Conservation (phyloP, 129 eudicot species). For the Centella asiatica region DNA sequence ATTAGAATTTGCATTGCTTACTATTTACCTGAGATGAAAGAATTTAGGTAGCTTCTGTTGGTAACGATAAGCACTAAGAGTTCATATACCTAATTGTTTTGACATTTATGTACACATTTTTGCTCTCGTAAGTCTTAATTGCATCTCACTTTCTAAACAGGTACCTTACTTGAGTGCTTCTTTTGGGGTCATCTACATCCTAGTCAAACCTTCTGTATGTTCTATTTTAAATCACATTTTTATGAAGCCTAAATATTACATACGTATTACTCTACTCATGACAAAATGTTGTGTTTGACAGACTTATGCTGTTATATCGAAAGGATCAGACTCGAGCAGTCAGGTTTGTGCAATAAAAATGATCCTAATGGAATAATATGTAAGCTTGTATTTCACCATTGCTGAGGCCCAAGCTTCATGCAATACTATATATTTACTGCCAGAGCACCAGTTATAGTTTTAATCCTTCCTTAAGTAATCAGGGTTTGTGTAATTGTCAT, state of each 20-base stretch:
- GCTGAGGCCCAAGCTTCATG: too few relatives aligned
- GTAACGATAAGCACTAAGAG: background rate
- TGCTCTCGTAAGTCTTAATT: background rate
- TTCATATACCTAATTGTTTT: background rate
- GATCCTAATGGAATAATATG: too few relatives aligned
- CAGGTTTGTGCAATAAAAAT: conserved; percentile 49
- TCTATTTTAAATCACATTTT: background rate
- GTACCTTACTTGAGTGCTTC: conserved; percentile 91
- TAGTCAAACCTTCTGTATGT: conserved; percentile 85
- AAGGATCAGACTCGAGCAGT: conserved; percentile 65
- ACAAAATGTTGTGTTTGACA: conserved; percentile 13
- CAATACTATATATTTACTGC: too few relatives aligned
- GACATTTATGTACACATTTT: background rate
- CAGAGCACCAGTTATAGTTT: too few relatives aligned
- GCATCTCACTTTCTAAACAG: conserved; percentile 27
- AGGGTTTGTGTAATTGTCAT: too few relatives aligned
- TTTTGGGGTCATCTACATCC: conserved; percentile 78
- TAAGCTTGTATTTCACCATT: too few relatives aligned
- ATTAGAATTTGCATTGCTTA: background rate
- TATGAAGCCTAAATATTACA: background rate
- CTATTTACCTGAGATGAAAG: background rate
- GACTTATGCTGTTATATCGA: conserved; percentile 92
- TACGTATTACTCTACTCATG: background rate
- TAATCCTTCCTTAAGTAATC: too few relatives aligned
- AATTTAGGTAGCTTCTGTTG: background rate